Percentiles rank a stretch among this genome's conserved stretches.
Evolutionary conservation across 306 rosid genomes (phyloP).

Genomic region (Corylus americana): DNA sequence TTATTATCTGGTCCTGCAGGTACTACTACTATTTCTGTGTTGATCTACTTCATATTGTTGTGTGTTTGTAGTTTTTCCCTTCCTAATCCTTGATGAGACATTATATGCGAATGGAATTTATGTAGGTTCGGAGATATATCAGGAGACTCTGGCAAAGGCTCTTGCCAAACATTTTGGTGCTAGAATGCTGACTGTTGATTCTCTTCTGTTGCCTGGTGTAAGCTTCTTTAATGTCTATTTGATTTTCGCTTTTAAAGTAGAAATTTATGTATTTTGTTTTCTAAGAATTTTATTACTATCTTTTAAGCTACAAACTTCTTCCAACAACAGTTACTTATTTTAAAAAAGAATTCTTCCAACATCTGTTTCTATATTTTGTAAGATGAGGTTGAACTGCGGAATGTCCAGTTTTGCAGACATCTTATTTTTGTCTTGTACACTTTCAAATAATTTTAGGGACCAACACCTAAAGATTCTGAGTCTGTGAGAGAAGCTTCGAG

Average conservation of each 20-base stretch:
- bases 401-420: not conserved
- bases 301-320: slow-evolving; percentile 1
- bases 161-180: slow-evolving; percentile 88
- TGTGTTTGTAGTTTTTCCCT: not conserved
- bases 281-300: not conserved
- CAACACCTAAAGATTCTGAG: slow-evolving; percentile 54
- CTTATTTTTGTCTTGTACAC: not conserved
- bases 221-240: slow-evolving; percentile 39
- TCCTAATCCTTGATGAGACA: slow-evolving; percentile 14
- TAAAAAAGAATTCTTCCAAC: too few relatives aligned
- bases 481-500: slow-evolving; percentile 60
- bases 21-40: slow-evolving; percentile 25
- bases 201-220: slow-evolving; percentile 86
- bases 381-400: not conserved
- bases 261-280: slow-evolving; percentile 1
- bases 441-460: slow-evolving; percentile 53
- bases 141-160: slow-evolving; percentile 87
- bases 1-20: slow-evolving; percentile 96
- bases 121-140: slow-evolving; percentile 96
- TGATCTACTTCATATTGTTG: not conserved
- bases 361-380: slow-evolving; percentile 7
- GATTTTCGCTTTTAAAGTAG: slow-evolving; percentile 6
- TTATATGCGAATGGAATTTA: slow-evolving; percentile 19
- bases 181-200: slow-evolving; percentile 72
- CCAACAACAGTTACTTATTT: not conserved